Evolutionary conservation across 345 rosid genomes (phyloP), one percentile per base, ranked within the genome.

Genomic region (Kandelia obovata): DNA sequence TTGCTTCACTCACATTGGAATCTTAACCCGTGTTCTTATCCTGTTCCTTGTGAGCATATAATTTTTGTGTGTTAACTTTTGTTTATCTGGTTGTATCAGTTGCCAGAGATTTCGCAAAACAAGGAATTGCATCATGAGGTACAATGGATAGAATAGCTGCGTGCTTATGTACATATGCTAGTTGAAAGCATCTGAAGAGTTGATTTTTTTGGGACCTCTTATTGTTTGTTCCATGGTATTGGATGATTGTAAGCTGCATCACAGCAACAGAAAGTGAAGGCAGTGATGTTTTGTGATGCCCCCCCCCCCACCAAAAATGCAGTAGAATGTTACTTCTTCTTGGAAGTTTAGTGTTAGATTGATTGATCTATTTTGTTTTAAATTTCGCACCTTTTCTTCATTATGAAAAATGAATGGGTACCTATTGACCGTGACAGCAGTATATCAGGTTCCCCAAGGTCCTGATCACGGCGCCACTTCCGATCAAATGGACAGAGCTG

Each of bases 81-180:
- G 17, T 43, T 43, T 11, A 43, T 43, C 49, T 43, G 49, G 0
- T 13, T 76, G 67, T 57, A 26, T 30, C 85, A 86, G 90, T 51
- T 72, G 85, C 73, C 5, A 61, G 71, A 51, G 81, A 76, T 43
- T 75, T 81, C 61, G 57, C 74, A 7, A 79, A 72, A 52, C 75
- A 47, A 76, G 72, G 81, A 62, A 52, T 37, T 6, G 20, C 28
- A 28, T 53, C 58, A 34, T 77, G 57, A 80, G 62, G 58, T 3
- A 30, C 65, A 52, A 52, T 15, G 5, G 68, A 34, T 47, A 32
- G 71, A 20, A 43, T 43, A 43, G 5, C 49, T 43, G 49, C 49
- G 5, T 2, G 19, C 49, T 43, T 3, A 3, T 43, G 49, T 43
- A 23, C 53, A 21, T 37, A 65, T 66, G 31, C 46, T 28, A 70